These are phyloP conservation scores for Zea luxurians DNA, from an alignment of 176 grass and related monocot species.

Conservation along the genomic window DNA sequence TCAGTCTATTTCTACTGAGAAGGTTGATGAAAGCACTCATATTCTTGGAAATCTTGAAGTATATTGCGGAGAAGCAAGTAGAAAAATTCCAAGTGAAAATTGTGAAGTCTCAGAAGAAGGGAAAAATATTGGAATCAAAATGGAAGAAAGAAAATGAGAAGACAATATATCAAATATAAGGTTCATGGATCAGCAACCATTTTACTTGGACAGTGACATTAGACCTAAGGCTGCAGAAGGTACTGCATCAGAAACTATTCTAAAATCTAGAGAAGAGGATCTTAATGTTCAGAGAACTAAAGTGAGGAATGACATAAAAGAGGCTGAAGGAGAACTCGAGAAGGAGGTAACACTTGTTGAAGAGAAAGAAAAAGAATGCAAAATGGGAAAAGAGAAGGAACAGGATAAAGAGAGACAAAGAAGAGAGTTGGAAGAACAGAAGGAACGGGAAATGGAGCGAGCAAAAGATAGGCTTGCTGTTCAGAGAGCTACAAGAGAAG, in stretches of 20 bases:
- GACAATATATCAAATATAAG: constrained; percentile 6
- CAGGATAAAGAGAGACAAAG: constrained; percentile 48
- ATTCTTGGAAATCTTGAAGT: constrained; percentile 35
- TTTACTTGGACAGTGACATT: constrained; percentile 10
- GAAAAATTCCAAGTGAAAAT: constrained; percentile 1
- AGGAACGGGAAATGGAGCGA: constrained; percentile 75
- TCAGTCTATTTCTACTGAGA: constrained; percentile 6
- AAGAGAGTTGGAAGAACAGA: constrained; percentile 65
- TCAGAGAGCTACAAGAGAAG: constrained; percentile 81
- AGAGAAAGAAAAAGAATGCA: constrained; percentile 54
- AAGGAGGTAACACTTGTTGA: constrained; percentile 39
- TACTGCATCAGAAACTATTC: constrained; percentile 31
- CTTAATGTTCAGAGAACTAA: constrained; percentile 39
- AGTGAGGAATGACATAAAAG: constrained; percentile 41
- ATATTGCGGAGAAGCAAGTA: constrained; percentile 32
- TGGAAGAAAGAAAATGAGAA: constrained; percentile 37
- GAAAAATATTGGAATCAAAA: constrained; percentile 13
- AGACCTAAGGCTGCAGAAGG: constrained; percentile 24
- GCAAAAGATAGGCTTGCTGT: constrained; percentile 88
- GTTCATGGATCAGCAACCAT: constrained; percentile 30
- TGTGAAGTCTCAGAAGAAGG: constrained; percentile 38
- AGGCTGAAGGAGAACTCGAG: constrained; percentile 36
- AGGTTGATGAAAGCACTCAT: constrained; percentile 30
- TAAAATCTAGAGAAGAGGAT: constrained; percentile 42
- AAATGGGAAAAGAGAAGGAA: constrained; percentile 52